Percentiles rank a stretch among this genome's conserved stretches.
These are phyloP conservation scores for Lentinula boryana DNA, from an alignment of 768 basidiomycete genomes.

Conservation along the genomic window DNA sequence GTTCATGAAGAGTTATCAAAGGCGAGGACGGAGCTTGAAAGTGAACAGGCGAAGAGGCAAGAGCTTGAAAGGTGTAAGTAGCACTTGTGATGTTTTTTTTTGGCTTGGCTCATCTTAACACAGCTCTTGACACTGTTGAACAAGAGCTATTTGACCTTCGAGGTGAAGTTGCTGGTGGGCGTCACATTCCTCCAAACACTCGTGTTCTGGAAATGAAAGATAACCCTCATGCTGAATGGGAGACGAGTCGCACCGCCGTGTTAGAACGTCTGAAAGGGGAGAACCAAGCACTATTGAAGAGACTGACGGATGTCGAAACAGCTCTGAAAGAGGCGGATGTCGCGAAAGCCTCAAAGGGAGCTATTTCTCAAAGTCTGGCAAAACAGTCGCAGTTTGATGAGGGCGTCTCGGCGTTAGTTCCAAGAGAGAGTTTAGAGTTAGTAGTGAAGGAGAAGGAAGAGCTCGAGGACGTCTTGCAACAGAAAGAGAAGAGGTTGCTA, in stretches of 20 bases:
- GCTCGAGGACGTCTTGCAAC: conserved; percentile 54
- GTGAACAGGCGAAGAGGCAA: background rate
- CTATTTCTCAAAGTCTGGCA: background rate
- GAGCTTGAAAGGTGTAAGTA: conserved; percentile 1
- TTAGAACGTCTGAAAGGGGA: conserved; percentile 76
- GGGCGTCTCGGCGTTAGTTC: conserved; percentile 45
- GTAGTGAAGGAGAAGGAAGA: conserved; percentile 64
- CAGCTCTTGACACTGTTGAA: conserved; percentile 65
- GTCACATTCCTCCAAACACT: conserved; percentile 66
- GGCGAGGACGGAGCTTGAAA: background rate
- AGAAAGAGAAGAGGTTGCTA: conserved; percentile 78
- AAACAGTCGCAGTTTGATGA: background rate
- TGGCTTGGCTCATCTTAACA: conserved; percentile 20
- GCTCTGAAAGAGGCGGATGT: conserved; percentile 19
- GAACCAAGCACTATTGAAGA: conserved; percentile 73
- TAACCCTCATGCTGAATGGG: conserved; percentile 83
- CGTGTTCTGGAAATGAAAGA: conserved; percentile 65
- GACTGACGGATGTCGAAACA: conserved; percentile 57
- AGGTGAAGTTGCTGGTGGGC: conserved; percentile 70
- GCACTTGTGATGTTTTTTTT: conserved; percentile 3
- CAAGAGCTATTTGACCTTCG: conserved; percentile 73
- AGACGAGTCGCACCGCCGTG: conserved; percentile 65
- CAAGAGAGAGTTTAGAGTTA: conserved; percentile 75
- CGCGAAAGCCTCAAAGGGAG: conserved; percentile 6
- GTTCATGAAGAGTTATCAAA: background rate